Evolutionary conservation across 2,329 filamentous ascomycete species (phyloP).

Genomic region (Trichoderma brevicompactum): DNA sequence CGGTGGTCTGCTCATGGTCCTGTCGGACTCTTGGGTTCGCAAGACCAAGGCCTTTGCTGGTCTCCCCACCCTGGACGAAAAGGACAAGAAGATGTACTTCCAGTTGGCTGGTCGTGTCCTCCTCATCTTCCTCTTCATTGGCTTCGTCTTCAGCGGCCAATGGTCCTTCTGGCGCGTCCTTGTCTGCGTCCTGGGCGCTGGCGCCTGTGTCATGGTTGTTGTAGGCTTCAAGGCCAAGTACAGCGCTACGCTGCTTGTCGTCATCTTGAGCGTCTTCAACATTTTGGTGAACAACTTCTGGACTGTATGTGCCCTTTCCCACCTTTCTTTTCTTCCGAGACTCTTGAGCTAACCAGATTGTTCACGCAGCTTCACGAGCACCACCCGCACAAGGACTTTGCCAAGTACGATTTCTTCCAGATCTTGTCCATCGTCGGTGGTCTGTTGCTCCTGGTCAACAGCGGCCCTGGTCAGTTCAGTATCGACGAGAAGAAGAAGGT

Average conservation of each 20-base stretch:
- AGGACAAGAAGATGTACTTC: conserved; percentile 99
- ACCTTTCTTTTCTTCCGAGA: not conserved
- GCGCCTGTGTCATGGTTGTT: conserved; percentile 97
- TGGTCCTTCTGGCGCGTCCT: conserved; percentile 89
- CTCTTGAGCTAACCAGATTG: conserved; percentile 9
- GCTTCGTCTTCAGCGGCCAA: conserved; percentile 92
- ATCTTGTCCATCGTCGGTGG: conserved; percentile 98
- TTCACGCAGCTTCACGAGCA: conserved; percentile 80
- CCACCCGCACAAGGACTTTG: conserved; percentile 99
- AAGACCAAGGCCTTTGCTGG: conserved; percentile 97
- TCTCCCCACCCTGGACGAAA: conserved; percentile 92
- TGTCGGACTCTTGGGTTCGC: conserved; percentile 96
- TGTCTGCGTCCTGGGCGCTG: conserved; percentile 81
- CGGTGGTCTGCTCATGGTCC: conserved; percentile 95
- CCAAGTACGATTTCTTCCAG: conserved; percentile 99
- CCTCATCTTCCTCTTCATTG: conserved; percentile 95
- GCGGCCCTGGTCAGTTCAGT: conserved; percentile 94
- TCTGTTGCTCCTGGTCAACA: conserved; percentile 95
- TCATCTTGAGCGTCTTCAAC: conserved; percentile 96
- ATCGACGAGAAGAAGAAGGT: conserved; percentile 99
- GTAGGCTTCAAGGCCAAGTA: conserved; percentile 99
- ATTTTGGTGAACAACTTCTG: conserved; percentile 99
- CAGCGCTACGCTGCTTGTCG: conserved; percentile 91
- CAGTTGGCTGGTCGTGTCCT: conserved; percentile 95
- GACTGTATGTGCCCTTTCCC: conserved; percentile 69